Evolutionary conservation across 2,329 filamentous ascomycete genomes (phyloP), one percentile per base, ranked within the genome.

Genomic region (Cladosporium sp.): DNA sequence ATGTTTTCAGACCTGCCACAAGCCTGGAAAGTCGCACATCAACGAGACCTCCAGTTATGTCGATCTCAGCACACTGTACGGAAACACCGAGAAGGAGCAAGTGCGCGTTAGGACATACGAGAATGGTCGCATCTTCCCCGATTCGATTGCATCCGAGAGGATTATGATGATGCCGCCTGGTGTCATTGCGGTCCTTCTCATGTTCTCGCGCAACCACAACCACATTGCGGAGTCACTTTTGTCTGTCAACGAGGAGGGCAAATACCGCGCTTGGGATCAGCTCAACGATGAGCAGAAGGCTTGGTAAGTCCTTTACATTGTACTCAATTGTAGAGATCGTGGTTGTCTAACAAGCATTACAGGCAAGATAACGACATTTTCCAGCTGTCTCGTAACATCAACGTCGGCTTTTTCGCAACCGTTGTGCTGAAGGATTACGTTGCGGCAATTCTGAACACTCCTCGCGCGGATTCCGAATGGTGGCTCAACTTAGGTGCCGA

Each of bases 311-410:
- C 56, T 1, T 22, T 39, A n/a, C n/a, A n/a, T 19, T 8, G 16
- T 27, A 16, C 9, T 4, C 7, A 20, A 25, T 32, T 35, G 19
- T 54, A 57, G 33, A 62, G 47, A 32, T 20, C 9, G 29, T 20
- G 12, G 15, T 19, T 50, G 40, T 47, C 43, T 3, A 7, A 6
- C 2, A 39, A 13, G 15, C 4, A 4, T n/a, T 12, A 38, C 43
- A 72, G 70, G 66, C 71, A 74, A 68, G 72, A 72, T 59, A 69
- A 75, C 42, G 72, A 76, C 48, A 66, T 75, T 50, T 76, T 76
- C 58, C 73, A 76, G 53, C 56, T 73, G 11, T 58, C 67, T 12
- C 65, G 72, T 36, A 73, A 73, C 53, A 73, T 74, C 56, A 75
- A 74, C 50, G 71, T 73, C 15, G 72, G 71, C 29, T 74, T 72